Evolutionary conservation across 1,139 yeast species (phyloP).

Genomic region (Sugiyamaella neomexicana): DNA sequence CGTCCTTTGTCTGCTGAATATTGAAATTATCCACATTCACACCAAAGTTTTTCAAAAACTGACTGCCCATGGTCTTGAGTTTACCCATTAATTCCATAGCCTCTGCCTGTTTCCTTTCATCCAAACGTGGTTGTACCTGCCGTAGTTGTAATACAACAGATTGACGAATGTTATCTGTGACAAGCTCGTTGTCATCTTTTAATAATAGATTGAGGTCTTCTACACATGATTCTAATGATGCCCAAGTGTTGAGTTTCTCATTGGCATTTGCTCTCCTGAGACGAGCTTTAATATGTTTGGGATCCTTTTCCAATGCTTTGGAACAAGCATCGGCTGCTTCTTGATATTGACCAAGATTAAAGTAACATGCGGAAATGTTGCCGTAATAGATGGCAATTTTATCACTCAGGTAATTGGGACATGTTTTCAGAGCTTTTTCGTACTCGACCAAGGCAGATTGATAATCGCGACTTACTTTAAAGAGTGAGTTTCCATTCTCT

Average conservation of each 20-base stretch:
- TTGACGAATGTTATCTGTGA: slow-evolving; percentile 10
- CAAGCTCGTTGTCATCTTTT: slow-evolving; percentile 9
- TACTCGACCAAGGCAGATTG: slow-evolving; percentile 63
- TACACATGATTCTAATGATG: slow-evolving; percentile 31
- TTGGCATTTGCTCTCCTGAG: slow-evolving; percentile 68
- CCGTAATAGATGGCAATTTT: slow-evolving; percentile 66
- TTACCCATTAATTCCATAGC: slow-evolving; percentile 36
- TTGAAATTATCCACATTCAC: slow-evolving; percentile 37
- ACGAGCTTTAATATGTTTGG: slow-evolving; percentile 63
- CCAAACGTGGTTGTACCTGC: slow-evolving; percentile 27
- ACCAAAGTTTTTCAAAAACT: slow-evolving; percentile 36
- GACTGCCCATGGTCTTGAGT: slow-evolving; percentile 37
- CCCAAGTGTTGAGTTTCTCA: slow-evolving; percentile 38
- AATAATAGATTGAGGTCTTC: slow-evolving; percentile 29
- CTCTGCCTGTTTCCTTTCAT: slow-evolving; percentile 32
- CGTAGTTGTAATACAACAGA: neutral
- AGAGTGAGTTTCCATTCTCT: slow-evolving; percentile 60
- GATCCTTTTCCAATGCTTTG: slow-evolving; percentile 58
- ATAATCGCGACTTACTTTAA: slow-evolving; percentile 55
- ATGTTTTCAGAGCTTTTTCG: slow-evolving; percentile 57
- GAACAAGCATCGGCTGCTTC: slow-evolving; percentile 67
- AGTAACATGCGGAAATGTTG: slow-evolving; percentile 76
- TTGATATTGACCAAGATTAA: slow-evolving; percentile 72
- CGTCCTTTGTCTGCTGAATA: slow-evolving; percentile 32
- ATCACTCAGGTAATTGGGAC: slow-evolving; percentile 43